Evolutionary conservation across 2,329 filamentous ascomycete species (phyloP), one percentile per base, ranked within the genome.

Genomic region (Cladosporium sp.): DNA sequence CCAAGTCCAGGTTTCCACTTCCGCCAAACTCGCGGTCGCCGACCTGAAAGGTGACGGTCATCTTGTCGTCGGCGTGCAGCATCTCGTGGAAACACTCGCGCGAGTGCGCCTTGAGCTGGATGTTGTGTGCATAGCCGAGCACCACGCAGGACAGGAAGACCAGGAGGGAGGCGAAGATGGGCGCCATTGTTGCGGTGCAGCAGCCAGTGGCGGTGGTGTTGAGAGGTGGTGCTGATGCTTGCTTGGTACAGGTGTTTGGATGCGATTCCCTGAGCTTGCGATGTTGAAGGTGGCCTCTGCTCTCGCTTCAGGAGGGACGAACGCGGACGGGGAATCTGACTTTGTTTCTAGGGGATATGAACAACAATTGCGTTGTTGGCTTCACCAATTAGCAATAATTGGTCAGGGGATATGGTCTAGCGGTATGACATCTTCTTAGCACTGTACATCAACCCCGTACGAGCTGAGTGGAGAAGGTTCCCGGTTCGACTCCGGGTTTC

Each of bases 41-140:
- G 53, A 97, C 92, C 76, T 97, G 93, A 79, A 95, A 99, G 24
- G 91, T 95, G 54, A 99, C 91, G 8, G 90, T 96, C 93, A 99
- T 99, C 73, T 86, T 88, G 77, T 99, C 93, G 71, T 96, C 93
- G 69, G 80, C 83, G 77, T 95, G 92, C 54, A 99, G 83, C 62
- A 78, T 73, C 76, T 99, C 93, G 78, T 96, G 88, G 80, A 97
- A 99, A 78, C 93, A 99, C 77, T 99, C 93, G 73, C 90, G 83
- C 66, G 89, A 88, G 74, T 99, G 90, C 62, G 91, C 86, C 56
- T 86, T 86, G 65, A 99, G 84, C 70, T 93, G 89, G 73, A 99
- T 97, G 78, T 95, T 97, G 82, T 99, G 93, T 62, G 89, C 89
- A 59, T 82, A 70, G 55, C 81, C 79, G 59, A 84, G 78, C 62